Evolutionary conservation across 2,329 filamentous ascomycete genomes (phyloP).

Genomic region (Aspergillus sp.): DNA sequence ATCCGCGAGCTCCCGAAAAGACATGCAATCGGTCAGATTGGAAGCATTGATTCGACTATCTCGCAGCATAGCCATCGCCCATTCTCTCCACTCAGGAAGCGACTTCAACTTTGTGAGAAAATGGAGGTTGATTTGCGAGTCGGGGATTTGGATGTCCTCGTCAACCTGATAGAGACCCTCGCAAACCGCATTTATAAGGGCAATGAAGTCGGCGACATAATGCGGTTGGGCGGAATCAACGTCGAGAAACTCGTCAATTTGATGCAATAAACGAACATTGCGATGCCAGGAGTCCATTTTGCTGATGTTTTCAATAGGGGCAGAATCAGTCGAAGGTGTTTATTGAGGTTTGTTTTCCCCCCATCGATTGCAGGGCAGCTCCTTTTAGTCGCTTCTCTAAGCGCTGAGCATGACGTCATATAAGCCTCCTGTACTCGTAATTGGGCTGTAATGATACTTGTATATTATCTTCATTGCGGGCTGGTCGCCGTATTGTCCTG

Average conservation of each 20-base stretch:
- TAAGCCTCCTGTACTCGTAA: not conserved
- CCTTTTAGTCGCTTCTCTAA: constrained; percentile 4
- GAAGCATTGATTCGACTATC: constrained; percentile 22
- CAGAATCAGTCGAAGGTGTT: constrained; percentile 4
- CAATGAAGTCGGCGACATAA: constrained; percentile 26
- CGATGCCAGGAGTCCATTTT: constrained; percentile 26
- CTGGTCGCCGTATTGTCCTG: not conserved
- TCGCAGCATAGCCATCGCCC: constrained; percentile 26
- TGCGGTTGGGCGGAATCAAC: constrained; percentile 26
- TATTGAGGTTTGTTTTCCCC: constrained; percentile 1
- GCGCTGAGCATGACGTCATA: constrained; percentile 12
- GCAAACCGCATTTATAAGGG: constrained; percentile 28
- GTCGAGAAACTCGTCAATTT: constrained; percentile 29
- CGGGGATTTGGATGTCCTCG: constrained; percentile 24
- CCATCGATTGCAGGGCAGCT: not conserved
- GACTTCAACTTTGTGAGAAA: constrained; percentile 27
- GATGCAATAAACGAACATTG: constrained; percentile 28
- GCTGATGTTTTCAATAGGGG: not conserved
- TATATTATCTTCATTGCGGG: not conserved
- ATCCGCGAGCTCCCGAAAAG: constrained; percentile 24
- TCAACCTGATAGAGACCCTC: constrained; percentile 28
- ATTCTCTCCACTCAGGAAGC: constrained; percentile 25
- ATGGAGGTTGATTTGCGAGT: constrained; percentile 25
- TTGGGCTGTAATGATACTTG: not conserved
- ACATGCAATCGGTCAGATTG: constrained; percentile 18